These are phyloP conservation scores for Saccharum hybrid DNA, from an alignment of 202 grass and related monocot genomes.

Conservation along the genomic window DNA sequence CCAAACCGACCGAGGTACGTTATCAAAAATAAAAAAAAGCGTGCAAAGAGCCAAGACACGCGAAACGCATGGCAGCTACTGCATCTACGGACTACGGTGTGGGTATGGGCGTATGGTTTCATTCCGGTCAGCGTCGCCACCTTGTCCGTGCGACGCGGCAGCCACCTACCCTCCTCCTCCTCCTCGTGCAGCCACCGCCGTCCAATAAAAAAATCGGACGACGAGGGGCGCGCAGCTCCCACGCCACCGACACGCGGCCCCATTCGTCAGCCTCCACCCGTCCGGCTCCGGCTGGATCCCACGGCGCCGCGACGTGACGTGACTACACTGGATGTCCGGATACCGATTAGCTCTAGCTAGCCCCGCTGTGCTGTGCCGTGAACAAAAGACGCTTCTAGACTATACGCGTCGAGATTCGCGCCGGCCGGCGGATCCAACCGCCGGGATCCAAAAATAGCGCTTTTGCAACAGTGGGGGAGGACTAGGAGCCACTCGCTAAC, in stretches of 20 bases:
- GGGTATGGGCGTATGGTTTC: too few relatives aligned
- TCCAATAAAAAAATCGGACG: not conserved
- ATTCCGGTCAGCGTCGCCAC: conserved; percentile 19
- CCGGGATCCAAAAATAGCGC: conserved; percentile 14
- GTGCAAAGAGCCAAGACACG: not conserved
- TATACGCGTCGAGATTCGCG: not conserved
- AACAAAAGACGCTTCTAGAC: conserved; percentile 27
- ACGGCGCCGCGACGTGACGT: conserved; percentile 28
- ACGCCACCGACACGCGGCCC: conserved; percentile 17
- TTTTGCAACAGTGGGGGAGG: not conserved
- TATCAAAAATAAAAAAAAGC: not conserved
- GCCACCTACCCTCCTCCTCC: not conserved
- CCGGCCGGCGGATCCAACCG: conserved; percentile 33
- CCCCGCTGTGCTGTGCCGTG: not conserved
- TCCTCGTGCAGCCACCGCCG: not conserved
- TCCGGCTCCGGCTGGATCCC: too few relatives aligned
- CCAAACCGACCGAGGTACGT: not conserved
- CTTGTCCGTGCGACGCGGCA: conserved; percentile 27
- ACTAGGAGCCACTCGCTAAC: not conserved
- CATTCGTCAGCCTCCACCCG: not conserved
- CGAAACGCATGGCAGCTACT: conserved; percentile 1
- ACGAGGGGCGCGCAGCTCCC: not conserved
- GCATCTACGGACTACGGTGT: too few relatives aligned
- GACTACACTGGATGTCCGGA: not conserved
- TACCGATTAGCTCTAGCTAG: not conserved